Percentiles rank a stretch among this genome's conserved stretches.
Conservation (phyloP, 2,329 filamentous ascomycete species). For the Talaromyces sp. region DNA sequence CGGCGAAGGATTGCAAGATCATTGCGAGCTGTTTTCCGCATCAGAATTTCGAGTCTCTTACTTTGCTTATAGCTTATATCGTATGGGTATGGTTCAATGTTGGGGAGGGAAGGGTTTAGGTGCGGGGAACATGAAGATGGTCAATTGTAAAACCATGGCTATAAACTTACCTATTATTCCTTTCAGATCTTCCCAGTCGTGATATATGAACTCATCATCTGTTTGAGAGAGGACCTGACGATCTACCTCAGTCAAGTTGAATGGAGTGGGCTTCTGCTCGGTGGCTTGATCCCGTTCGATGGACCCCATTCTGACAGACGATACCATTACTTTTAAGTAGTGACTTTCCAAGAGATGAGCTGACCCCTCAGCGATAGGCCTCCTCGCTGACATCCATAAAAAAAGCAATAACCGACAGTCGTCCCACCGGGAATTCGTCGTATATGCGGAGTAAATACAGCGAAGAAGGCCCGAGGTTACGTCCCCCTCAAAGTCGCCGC, state of each 20-base stretch:
- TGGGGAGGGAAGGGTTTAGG: neutral
- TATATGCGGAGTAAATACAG: neutral
- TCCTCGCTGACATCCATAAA: neutral
- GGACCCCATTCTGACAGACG: conserved; percentile 14
- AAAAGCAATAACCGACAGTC: neutral
- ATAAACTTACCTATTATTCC: conserved; percentile 49
- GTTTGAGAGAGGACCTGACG: conserved; percentile 47
- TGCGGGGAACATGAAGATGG: neutral
- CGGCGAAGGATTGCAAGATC: conserved; percentile 56
- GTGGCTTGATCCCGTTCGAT: conserved; percentile 12
- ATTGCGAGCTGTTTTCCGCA: conserved; percentile 40
- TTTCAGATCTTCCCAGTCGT: conserved; percentile 52
- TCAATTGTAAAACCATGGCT: neutral
- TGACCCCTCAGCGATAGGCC: neutral
- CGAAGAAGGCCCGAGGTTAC: neutral
- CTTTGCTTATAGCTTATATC: neutral
- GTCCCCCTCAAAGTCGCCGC: neutral
- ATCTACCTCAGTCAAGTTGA: conserved; percentile 50
- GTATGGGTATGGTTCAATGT: neutral
- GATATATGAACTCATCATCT: conserved; percentile 51
- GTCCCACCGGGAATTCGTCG: neutral
- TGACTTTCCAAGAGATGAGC: neutral
- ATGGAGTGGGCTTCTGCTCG: conserved; percentile 31
- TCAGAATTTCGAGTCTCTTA: neutral
- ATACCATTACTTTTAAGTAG: neutral